These are phyloP conservation scores for Puccinia triticina DNA, from an alignment of 1,284 basidiomycete genomes.

Conservation along the genomic window DNA sequence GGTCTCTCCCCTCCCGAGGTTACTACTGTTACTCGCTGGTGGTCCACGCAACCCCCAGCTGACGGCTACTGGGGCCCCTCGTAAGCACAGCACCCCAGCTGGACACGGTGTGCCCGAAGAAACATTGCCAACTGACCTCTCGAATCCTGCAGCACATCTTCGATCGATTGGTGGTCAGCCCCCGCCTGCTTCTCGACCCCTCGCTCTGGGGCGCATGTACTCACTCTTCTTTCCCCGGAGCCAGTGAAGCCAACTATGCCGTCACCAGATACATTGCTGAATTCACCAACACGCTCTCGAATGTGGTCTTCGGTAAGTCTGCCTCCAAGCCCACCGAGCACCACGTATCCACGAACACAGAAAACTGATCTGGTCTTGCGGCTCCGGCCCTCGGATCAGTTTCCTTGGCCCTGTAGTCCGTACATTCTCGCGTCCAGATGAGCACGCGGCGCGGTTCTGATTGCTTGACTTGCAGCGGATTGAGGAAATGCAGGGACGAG, in stretches of 20 bases:
- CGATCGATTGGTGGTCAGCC: constrained; percentile 51
- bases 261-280: constrained; percentile 62
- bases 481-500: constrained; percentile 30
- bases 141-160: constrained; percentile 18
- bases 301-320: constrained; percentile 62
- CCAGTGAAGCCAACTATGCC: constrained; percentile 51
- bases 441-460: no score
- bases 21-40: constrained; percentile 43
- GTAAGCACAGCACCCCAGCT: constrained; percentile 20
- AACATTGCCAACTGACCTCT: not conserved
- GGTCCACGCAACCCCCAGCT: constrained; percentile 38
- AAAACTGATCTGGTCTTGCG: not conserved
- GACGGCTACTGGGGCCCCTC: constrained; percentile 47
- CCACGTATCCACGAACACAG: not conserved
- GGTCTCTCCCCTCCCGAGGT: not conserved
- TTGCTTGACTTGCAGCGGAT: not conserved
- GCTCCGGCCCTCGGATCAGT: not conserved
- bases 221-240: not conserved
- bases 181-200: not conserved
- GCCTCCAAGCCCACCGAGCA: not conserved
- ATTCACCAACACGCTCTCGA: constrained; percentile 62
- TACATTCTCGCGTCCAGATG: no score
- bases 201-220: no score
- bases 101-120: not conserved
- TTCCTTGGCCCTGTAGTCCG: no score